Evolutionary conservation across 768 basidiomycete species (phyloP).

Genomic region (Amanita muscaria): DNA sequence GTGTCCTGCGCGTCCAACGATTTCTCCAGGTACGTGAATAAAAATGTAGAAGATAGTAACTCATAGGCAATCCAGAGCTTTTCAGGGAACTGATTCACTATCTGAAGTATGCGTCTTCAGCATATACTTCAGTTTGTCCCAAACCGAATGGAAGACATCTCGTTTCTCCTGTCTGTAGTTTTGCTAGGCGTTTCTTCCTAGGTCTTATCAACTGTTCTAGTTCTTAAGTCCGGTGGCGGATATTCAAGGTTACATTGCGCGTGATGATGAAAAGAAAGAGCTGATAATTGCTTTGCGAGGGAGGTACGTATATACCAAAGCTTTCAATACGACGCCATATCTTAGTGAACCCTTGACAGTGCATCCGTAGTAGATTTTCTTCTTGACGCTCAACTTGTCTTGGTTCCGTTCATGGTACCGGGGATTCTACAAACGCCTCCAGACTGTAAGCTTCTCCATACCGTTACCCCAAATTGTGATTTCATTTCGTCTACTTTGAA

Average conservation of each 20-base stretch:
- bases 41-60: background rate
- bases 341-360: conserved; percentile 18
- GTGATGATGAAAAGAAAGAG: conserved; percentile 36
- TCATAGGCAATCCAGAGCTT: conserved; percentile 18
- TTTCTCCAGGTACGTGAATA: background rate
- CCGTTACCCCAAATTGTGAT: conserved; percentile 15
- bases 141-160: conserved; percentile 40
- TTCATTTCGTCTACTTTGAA: conserved; percentile 20
- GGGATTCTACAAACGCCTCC: conserved; percentile 34
- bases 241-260: conserved; percentile 41
- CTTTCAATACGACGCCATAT: background rate
- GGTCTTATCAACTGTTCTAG: conserved; percentile 18
- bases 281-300: conserved; percentile 42
- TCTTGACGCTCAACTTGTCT: conserved; percentile 32
- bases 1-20: background rate
- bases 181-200: background rate
- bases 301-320: conserved; percentile 26
- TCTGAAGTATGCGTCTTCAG: conserved; percentile 49
- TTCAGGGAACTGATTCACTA: conserved; percentile 41
- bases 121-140: conserved; percentile 36
- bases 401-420: conserved; percentile 36
- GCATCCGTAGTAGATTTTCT: conserved; percentile 33
- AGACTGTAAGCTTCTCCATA: conserved; percentile 2
- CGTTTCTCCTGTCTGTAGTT: conserved; percentile 25
- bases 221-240: conserved; percentile 34